Base-by-base conservation (phyloP, 129 eudicot genomes). In the Artemisia argyi region DNA sequence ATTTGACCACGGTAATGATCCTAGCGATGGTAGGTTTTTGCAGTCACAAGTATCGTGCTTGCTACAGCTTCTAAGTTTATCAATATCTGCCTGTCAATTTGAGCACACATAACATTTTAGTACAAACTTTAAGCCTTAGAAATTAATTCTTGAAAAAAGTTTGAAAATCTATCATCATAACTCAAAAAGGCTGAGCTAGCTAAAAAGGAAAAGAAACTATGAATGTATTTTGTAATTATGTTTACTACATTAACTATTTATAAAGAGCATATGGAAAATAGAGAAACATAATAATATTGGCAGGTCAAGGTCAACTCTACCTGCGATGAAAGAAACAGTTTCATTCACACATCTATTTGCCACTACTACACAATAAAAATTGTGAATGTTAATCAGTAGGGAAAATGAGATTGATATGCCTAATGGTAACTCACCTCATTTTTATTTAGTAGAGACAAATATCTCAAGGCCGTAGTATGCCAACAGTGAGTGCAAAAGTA, bases 401-500 rank as follows among this genome's bases (percentile, higher is more conserved):
- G 61, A 52, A 7, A 39, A 51, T 1, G 39, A 30, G 35, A 58
- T 60, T 51, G 62, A 63, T 16, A 32, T 26, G 59, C 47, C 5
- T 57, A 42, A 22, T 6, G 19, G 62, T 24, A 66, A 59, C 65
- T 62, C 74, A 93, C 98, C 96, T 90, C 83, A 72, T 82, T 73
- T 76, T 80, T 78, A 32, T 73, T 68, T 22, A 62, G 60, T 46
- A 69, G 18, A 57, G 86, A 81, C 51, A 80, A 39, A 76, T 76
- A 94, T 68, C 83, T 85, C 4, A 83, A 67, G 8, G 97, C 97
- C 6, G 88, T 83, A 56, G 59, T 50, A 90, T 94, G 98, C 98
- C 98, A 94, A 73, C 97, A 94, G 66, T 76, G 82, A 80, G 79
- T 94, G 86, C 98, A 94, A 74, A 47, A 73, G 69, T 93, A 93